Evolutionary conservation across 2,329 filamentous ascomycete genomes (phyloP).

Genomic region (Gyromitra esculenta): DNA sequence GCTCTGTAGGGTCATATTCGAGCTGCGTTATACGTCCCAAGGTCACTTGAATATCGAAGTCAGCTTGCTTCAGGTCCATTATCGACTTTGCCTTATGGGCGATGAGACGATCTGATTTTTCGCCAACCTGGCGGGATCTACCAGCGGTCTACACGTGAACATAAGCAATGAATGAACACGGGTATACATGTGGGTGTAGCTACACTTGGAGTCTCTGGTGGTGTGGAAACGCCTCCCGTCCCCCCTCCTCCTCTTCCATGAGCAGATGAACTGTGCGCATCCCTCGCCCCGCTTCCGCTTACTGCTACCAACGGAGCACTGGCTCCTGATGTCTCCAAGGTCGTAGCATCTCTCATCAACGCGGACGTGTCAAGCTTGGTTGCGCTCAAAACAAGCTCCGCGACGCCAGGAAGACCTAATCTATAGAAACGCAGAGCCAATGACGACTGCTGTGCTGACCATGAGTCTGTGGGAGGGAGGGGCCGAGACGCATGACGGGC

Average conservation of each 20-base stretch:
- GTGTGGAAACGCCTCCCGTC: conserved; percentile 38
- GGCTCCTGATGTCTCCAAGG: conserved; percentile 19
- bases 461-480: conserved; percentile 27
- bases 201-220: conserved; percentile 51
- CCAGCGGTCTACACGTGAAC: conserved; percentile 33
- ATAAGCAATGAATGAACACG: conserved; percentile 10
- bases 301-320: background rate
- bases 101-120: conserved; percentile 50
- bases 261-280: conserved; percentile 13
- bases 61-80: conserved; percentile 49
- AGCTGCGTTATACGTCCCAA: conserved; percentile 46
- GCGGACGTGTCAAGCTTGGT: conserved; percentile 47
- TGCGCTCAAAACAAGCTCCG: conserved; percentile 43
- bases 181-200: conserved; percentile 8
- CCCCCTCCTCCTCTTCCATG: conserved; percentile 8
- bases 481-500: conserved; percentile 46
- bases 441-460: conserved; percentile 47
- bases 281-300: conserved; percentile 3
- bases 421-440: conserved; percentile 48
- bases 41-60: conserved; percentile 51
- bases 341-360: conserved; percentile 41
- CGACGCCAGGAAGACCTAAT: conserved; percentile 45
- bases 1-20: conserved; percentile 46
- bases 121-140: conserved; percentile 39
- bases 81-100: conserved; percentile 50